Evolutionary conservation across 306 rosid genomes (phyloP).

Genomic region (Neltuma alba): DNA sequence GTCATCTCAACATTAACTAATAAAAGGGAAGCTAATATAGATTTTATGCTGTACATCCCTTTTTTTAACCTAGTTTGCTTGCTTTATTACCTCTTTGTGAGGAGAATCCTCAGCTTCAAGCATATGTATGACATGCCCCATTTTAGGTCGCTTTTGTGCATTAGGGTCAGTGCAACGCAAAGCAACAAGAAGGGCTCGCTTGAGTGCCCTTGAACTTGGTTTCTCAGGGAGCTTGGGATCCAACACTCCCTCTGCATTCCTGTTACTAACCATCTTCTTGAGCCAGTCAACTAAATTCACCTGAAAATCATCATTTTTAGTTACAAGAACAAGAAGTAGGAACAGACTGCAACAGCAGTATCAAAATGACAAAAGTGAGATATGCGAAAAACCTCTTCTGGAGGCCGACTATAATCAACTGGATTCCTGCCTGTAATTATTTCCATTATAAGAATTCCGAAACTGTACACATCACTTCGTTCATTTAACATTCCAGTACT

Average conservation of each 20-base stretch:
- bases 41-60: background rate
- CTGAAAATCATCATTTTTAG: conserved; percentile 39
- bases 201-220: conserved; percentile 58
- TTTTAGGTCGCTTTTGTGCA: conserved; percentile 65
- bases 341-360: background rate
- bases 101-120: conserved; percentile 70
- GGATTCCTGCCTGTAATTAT: conserved; percentile 69
- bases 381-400: conserved; percentile 55
- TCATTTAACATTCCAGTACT: conserved; percentile 76
- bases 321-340: background rate
- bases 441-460: conserved; percentile 73
- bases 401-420: conserved; percentile 60
- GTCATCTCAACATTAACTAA: too few species aligned
- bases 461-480: conserved; percentile 69
- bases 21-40: background rate
- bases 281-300: conserved; percentile 74
- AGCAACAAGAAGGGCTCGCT: conserved; percentile 72
- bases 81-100: conserved; percentile 48
- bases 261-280: conserved; percentile 61
- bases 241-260: conserved; percentile 60
- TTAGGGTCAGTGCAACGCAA: conserved; percentile 65
- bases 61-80: background rate
- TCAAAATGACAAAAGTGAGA: background rate
- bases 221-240: conserved; percentile 65
- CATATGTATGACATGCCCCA: conserved; percentile 74